A percentile compares a stretch with the other conserved stretches of the same genome.
Evolutionary conservation across 2,329 filamentous ascomycete genomes (phyloP).

Genomic region (Proliferodiscus dingleyae): DNA sequence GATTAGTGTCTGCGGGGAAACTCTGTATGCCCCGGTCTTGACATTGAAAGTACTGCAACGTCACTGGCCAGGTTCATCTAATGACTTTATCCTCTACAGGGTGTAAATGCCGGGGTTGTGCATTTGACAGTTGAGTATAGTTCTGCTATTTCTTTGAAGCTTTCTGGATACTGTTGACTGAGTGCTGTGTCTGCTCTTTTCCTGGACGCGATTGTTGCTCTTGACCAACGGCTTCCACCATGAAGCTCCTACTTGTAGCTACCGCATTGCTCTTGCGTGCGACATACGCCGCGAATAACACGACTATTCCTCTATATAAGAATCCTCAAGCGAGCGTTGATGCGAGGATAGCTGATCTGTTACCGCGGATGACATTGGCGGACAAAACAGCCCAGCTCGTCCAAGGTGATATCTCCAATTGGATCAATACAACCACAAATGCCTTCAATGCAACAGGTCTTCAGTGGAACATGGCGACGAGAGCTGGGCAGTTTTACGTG

Average conservation of each 20-base stretch:
- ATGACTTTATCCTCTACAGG: not conserved
- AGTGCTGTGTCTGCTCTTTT: too few species aligned
- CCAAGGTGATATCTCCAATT: conserved; percentile 68
- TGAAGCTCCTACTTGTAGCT: not conserved
- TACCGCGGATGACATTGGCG: conserved; percentile 68
- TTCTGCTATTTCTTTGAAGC: not conserved
- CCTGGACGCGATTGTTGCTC: too few species aligned
- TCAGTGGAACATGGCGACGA: conserved; percentile 53
- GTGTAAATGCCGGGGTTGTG: not conserved
- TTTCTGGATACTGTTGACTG: too few species aligned
- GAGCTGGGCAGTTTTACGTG: conserved; percentile 61
- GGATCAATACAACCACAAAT: conserved; percentile 64
- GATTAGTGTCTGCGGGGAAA: not conserved
- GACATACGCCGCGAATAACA: conserved; percentile 1
- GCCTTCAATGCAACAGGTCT: conserved; percentile 64
- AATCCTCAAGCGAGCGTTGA: conserved; percentile 58
- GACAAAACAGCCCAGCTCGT: conserved; percentile 69
- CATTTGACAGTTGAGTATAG: not conserved
- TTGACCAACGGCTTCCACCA: too few species aligned
- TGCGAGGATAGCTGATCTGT: conserved; percentile 59
- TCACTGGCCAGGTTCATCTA: not conserved
- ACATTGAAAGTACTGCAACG: not conserved
- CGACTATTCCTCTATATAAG: conserved; percentile 50
- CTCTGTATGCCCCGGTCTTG: not conserved
- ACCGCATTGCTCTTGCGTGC: conserved; percentile 4